phyloP scores from a whole-genome alignment of 2,329 filamentous ascomycete species.

The Cercospora nicotianae region DNA sequence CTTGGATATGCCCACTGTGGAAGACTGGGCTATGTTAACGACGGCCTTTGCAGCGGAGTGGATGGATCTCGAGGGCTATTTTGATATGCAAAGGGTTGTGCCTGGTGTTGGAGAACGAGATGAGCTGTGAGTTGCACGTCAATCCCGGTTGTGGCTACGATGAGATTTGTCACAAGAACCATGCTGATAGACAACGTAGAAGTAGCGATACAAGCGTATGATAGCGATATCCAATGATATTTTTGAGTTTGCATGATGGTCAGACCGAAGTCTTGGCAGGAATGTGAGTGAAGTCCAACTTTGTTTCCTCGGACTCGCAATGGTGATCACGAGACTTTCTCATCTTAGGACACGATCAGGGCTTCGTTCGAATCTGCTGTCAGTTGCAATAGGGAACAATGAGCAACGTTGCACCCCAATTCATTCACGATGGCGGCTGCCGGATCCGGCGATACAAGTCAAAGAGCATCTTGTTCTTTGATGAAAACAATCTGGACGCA shows the following conservation, averaged over 20 bases:
- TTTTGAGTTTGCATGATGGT: not conserved
- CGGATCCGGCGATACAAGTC: not conserved
- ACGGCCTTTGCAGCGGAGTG: slow-evolving; percentile 86
- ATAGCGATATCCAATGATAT: not conserved
- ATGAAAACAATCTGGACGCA: not conserved
- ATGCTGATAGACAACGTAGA: slow-evolving; percentile 5
- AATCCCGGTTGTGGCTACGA: not conserved
- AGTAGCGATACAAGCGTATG: not conserved
- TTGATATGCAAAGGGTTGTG: slow-evolving; percentile 35
- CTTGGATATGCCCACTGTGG: slow-evolving; percentile 73
- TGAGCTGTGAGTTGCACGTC: slow-evolving; percentile 27
- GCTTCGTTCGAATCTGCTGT: not conserved
- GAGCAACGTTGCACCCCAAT: not conserved
- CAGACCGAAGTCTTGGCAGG: not conserved
- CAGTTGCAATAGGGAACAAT: not conserved
- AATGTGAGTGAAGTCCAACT: slow-evolving; percentile 2
- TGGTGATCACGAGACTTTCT: not conserved
- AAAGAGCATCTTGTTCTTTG: not conserved
- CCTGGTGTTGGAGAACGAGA: slow-evolving; percentile 13
- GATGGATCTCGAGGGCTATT: slow-evolving; percentile 73
- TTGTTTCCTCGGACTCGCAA: not conserved
- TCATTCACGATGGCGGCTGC: not conserved
- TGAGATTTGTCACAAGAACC: too few relatives aligned
- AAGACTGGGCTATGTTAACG: slow-evolving; percentile 85
- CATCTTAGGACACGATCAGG: not conserved